Conservation (phyloP, 2,329 filamentous ascomycete species). For the Talaromyces piceae region DNA sequence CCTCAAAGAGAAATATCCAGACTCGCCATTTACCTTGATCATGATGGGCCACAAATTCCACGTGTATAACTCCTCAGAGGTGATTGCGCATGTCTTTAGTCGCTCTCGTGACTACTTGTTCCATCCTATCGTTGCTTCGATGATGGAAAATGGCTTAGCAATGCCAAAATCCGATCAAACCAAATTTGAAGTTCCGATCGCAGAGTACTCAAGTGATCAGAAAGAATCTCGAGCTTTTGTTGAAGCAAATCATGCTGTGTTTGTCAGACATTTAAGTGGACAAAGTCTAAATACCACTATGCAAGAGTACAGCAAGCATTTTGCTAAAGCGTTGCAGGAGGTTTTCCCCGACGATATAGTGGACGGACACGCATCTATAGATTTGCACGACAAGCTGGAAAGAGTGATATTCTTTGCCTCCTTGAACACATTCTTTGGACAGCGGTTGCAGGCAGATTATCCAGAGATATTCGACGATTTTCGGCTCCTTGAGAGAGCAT, state of each 20-base stretch:
- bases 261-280: slow-evolving; percentile 5
- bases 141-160: slow-evolving; percentile 11
- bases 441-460: slow-evolving; percentile 2
- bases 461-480: slow-evolving; percentile 9
- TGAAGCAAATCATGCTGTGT: slow-evolving; percentile 8
- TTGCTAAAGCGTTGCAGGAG: not conserved
- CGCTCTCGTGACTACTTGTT: slow-evolving; percentile 10
- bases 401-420: slow-evolving; percentile 9
- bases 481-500: slow-evolving; percentile 6
- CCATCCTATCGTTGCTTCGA: slow-evolving; percentile 11
- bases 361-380: not conserved
- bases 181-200: slow-evolving; percentile 10
- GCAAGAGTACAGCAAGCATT: slow-evolving; percentile 5
- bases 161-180: slow-evolving; percentile 2
- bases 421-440: slow-evolving; percentile 9
- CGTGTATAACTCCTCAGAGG: slow-evolving; percentile 9
- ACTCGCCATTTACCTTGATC: slow-evolving; percentile 7
- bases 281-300: slow-evolving; percentile 4
- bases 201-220: not conserved
- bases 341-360: not conserved
- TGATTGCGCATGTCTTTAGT: slow-evolving; percentile 7
- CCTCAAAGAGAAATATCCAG: slow-evolving; percentile 7
- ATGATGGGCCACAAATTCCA: slow-evolving; percentile 12
- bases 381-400: slow-evolving; percentile 8
- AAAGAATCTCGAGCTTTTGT: slow-evolving; percentile 8